A percentile compares a stretch with the other conserved stretches of the same genome.
Conservation (phyloP, 208 protist species). For the Acanthamoeba triangularis region DNA sequence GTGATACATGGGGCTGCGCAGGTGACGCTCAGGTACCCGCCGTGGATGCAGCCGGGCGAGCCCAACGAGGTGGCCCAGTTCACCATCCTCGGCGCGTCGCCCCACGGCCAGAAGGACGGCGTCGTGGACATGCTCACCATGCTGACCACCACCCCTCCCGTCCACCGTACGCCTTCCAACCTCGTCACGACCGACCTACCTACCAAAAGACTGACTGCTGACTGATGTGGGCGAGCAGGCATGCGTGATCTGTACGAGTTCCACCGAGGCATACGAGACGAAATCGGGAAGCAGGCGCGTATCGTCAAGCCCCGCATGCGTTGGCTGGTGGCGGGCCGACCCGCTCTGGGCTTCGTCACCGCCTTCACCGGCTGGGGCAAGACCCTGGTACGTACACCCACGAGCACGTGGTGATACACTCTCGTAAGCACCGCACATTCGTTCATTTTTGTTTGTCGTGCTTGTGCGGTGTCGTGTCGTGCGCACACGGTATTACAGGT, state of each 20-base stretch:
- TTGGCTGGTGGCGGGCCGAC: not conserved
- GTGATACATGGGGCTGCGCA: not conserved
- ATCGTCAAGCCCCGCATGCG: constrained; percentile 24
- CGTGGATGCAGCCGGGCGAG: not conserved
- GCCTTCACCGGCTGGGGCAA: constrained; percentile 17
- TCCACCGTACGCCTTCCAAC: not conserved
- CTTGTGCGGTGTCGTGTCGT: not conserved
- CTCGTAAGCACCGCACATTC: too few relatives aligned
- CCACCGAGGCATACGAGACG: not conserved
- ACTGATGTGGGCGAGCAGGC: not conserved
- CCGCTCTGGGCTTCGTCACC: not conserved
- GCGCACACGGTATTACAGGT: not conserved
- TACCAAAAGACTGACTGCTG: too few relatives aligned
- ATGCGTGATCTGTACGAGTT: constrained; percentile 20
- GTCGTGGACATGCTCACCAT: not conserved
- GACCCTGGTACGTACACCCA: constrained; percentile 34
- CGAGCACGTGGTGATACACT: too few relatives aligned
- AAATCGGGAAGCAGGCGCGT: constrained; percentile 23
- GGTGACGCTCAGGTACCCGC: not conserved
- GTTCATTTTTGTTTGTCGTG: too few relatives aligned
- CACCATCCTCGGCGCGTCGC: not conserved
- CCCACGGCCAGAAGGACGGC: not conserved
- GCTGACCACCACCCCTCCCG: not conserved
- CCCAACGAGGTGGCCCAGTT: not conserved
- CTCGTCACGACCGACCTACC: too few relatives aligned